phyloP scores from a whole-genome alignment of 169 alveolate genomes.

The Plasmodium falciparum region DNA sequence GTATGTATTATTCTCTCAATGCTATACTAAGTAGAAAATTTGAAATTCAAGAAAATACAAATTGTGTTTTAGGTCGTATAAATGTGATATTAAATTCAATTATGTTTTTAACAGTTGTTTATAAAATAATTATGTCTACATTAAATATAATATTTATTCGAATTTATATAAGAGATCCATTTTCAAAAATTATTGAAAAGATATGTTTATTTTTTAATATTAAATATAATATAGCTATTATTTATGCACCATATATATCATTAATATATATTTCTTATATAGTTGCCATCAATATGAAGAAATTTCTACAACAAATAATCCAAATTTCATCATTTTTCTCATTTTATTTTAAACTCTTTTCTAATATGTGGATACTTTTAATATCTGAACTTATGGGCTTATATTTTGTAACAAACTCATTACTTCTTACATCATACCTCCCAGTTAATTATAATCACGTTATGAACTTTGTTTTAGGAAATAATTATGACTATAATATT shows the following conservation, averaged over 20 bases:
- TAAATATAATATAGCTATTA: conserved; percentile 58
- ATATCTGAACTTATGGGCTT: conserved; percentile 71
- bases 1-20: conserved; percentile 71
- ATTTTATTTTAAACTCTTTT: conserved; percentile 60
- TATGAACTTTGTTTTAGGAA: conserved; percentile 55
- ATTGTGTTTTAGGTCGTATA: conserved; percentile 42
- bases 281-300: conserved; percentile 70
- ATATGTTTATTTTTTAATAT: conserved; percentile 62
- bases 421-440: conserved; percentile 59
- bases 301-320: conserved; percentile 67
- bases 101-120: conserved; percentile 61
- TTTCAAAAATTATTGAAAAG: conserved; percentile 64
- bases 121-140: conserved; percentile 63
- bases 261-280: conserved; percentile 59
- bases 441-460: conserved; percentile 68
- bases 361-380: conserved; percentile 66
- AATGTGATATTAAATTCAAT: conserved; percentile 63
- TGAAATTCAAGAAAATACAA: conserved; percentile 70
- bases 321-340: conserved; percentile 63
- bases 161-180: conserved; percentile 66
- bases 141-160: conserved; percentile 60
- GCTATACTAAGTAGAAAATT: conserved; percentile 55
- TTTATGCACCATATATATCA: conserved; percentile 72
- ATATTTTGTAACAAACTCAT: conserved; percentile 64
- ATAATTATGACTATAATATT: conserved; percentile 61